A percentile compares a stretch with the other conserved stretches of the same genome.
Evolutionary conservation across 2,329 filamentous ascomycete species (phyloP).

Genomic region (Penicillium vulpinum): DNA sequence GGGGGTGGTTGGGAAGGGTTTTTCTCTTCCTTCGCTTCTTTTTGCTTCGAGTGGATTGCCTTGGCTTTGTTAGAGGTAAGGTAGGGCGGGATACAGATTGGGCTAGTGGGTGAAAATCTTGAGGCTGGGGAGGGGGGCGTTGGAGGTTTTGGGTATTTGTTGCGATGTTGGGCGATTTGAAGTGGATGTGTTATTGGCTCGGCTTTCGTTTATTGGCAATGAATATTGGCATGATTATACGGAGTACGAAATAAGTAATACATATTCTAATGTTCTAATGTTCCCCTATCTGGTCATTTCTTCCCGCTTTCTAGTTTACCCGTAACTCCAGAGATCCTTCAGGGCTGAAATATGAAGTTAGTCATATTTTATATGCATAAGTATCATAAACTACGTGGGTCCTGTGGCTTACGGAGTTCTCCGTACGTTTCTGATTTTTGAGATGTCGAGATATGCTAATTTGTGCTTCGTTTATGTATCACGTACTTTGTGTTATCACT

Average conservation of each 20-base stretch:
- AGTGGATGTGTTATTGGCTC: neutral
- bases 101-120: constrained; percentile 6
- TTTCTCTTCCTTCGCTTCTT: constrained; percentile 6
- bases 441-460: neutral
- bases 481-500: neutral
- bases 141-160: neutral
- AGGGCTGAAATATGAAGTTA: neutral
- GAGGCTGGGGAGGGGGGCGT: neutral
- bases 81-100: constrained; percentile 2
- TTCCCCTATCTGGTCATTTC: neutral
- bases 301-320: neutral
- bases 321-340: too few species aligned
- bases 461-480: neutral
- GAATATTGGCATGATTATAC: too few species aligned
- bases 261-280: too few species aligned
- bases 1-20: too few species aligned
- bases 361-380: constrained; percentile 1
- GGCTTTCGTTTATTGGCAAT: neutral
- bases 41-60: constrained; percentile 1
- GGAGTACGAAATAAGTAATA: too few species aligned
- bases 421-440: neutral
- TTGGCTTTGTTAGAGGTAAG: constrained; percentile 1
- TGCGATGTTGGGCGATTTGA: neutral
- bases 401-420: neutral
- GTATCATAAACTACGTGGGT: neutral